These are phyloP conservation scores for Taphrina populina DNA, from an alignment of 1,139 yeast genomes.

Conservation along the genomic window DNA sequence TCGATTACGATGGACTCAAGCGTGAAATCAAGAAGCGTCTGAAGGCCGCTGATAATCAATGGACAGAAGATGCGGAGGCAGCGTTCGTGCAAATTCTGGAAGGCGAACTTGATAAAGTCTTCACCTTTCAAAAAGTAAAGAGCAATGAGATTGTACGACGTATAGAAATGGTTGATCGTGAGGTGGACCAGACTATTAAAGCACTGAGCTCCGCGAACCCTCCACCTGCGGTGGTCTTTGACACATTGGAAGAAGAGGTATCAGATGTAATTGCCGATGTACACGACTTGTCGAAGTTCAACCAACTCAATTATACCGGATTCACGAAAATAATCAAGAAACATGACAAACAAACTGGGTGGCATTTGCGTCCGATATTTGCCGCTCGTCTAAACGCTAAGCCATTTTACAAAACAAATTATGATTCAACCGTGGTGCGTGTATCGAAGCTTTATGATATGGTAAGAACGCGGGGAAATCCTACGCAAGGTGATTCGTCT, in stretches of 20 bases:
- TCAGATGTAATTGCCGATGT: constrained; percentile 95
- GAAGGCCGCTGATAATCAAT: constrained; percentile 44
- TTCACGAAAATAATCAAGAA: constrained; percentile 86
- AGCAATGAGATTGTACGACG: constrained; percentile 71
- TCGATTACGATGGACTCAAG: constrained; percentile 41
- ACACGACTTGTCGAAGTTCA: constrained; percentile 90
- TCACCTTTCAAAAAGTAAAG: constrained; percentile 73
- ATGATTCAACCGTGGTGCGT: constrained; percentile 83
- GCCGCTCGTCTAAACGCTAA: constrained; percentile 88
- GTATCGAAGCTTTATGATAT: constrained; percentile 84
- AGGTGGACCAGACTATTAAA: constrained; percentile 58
- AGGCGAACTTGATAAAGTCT: constrained; percentile 77
- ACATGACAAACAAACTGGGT: constrained; percentile 87
- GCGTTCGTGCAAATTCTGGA: constrained; percentile 66
- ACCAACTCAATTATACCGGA: constrained; percentile 90
- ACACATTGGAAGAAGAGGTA: constrained; percentile 84
- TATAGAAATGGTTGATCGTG: constrained; percentile 65
- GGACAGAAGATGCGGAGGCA: constrained; percentile 73
- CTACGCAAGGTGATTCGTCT: constrained; percentile 86
- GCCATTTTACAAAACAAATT: constrained; percentile 93
- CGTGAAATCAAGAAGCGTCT: constrained; percentile 41
- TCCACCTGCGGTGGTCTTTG: constrained; percentile 77
- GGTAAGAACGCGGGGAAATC: constrained; percentile 93
- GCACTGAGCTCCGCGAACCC: constrained; percentile 42
- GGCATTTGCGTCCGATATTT: constrained; percentile 83